A percentile compares a stretch with the other conserved stretches of the same genome.
phyloP scores from a whole-genome alignment of 352 stramenopile genomes.

The Globisporangium viniferum region DNA sequence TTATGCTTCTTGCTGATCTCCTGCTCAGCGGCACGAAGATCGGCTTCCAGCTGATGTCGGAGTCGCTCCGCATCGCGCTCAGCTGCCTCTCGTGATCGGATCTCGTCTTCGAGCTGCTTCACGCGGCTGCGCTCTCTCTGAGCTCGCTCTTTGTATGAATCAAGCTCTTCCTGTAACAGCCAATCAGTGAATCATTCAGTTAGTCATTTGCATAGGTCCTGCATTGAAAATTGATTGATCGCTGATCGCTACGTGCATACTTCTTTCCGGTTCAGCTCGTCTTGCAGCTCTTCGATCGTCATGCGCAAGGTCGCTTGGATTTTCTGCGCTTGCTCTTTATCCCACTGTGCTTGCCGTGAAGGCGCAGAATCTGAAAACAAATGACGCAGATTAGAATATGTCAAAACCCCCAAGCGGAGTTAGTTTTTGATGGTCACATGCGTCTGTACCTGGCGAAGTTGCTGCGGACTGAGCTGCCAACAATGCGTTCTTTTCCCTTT shows the following conservation, averaged over 20 bases:
- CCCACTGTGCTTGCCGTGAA: conserved; percentile 42
- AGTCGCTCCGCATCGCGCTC: conserved; percentile 29
- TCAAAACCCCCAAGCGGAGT: no score
- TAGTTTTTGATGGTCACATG: background rate
- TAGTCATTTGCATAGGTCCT: background rate
- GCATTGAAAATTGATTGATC: background rate
- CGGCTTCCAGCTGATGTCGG: conserved; percentile 44
- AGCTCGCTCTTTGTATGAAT: conserved; percentile 40
- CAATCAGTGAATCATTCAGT: background rate
- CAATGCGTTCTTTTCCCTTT: conserved; percentile 64
- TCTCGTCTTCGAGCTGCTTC: conserved; percentile 55
- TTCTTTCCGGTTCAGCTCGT: conserved; percentile 71
- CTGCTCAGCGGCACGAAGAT: conserved; percentile 55
- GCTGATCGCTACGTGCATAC: background rate
- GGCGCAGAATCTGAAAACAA: background rate
- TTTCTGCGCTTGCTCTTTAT: conserved; percentile 66
- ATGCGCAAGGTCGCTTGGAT: conserved; percentile 68
- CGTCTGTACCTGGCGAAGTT: background rate
- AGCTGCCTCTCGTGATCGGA: conserved; percentile 37
- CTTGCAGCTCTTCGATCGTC: conserved; percentile 77
- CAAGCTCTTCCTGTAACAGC: conserved; percentile 32
- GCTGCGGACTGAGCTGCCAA: conserved; percentile 15
- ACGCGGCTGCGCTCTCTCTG: conserved; percentile 51
- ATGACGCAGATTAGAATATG: no score
- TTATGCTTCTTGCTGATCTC: conserved; percentile 53